Evolutionary conservation across 352 stramenopile species (phyloP).

Genomic region (Phytophthora fragariaefolia): DNA sequence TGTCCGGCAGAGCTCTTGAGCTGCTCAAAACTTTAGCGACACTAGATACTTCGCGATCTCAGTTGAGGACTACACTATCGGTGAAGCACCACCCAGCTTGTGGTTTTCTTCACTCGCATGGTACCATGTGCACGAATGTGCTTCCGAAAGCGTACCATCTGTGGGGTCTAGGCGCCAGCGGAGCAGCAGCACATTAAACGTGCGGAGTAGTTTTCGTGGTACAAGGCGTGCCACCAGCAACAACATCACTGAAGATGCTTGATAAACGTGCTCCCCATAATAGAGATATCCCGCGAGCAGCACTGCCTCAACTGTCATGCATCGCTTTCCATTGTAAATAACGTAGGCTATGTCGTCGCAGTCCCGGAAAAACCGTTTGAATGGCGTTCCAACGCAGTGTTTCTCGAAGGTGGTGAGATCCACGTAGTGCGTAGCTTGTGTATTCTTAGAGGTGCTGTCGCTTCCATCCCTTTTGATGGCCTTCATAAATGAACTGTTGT

Average conservation of each 20-base stretch:
- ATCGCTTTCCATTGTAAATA: background rate
- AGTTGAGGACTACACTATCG: background rate
- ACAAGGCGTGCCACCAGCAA: conserved; percentile 12
- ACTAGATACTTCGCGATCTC: no score
- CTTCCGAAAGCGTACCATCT: background rate
- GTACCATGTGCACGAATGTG: conserved; percentile 6
- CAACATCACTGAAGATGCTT: conserved; percentile 6
- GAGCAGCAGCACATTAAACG: conserved; percentile 27
- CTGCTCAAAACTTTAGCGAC: no score
- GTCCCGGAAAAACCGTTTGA: conserved; percentile 1
- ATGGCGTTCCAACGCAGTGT: background rate
- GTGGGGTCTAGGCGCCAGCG: conserved; percentile 13
- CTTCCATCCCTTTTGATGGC: background rate
- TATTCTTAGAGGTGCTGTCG: background rate
- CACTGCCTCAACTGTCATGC: conserved; percentile 8
- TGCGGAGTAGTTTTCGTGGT: conserved; percentile 12
- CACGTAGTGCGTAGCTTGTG: background rate
- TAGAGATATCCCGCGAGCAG: conserved; percentile 20
- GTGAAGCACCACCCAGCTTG: background rate
- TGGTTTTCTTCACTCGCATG: background rate
- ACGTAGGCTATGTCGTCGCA: conserved; percentile 9
- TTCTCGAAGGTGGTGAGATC: background rate
- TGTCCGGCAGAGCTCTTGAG: background rate
- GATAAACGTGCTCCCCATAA: conserved; percentile 17
- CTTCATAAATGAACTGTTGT: background rate